These are phyloP conservation scores for Nakaseomyces sp. DNA, from an alignment of 1,139 yeast species.

Conservation along the genomic window DNA sequence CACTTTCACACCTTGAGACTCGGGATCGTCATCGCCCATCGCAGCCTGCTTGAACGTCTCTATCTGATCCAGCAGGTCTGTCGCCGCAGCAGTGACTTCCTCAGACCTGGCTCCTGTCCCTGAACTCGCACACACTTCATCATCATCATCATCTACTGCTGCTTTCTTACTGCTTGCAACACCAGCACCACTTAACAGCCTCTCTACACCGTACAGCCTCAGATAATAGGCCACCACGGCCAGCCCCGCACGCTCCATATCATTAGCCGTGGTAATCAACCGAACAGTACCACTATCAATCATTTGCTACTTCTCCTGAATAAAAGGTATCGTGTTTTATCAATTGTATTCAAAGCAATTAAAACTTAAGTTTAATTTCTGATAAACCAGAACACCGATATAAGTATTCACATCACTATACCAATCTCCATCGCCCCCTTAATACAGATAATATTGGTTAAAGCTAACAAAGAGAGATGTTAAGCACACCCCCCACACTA, in stretches of 20 bases:
- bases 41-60: conserved; percentile 22
- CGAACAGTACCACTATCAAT: conserved; percentile 9
- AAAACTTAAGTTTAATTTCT: too few species aligned
- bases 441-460: too few species aligned
- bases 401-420: too few species aligned
- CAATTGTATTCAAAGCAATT: too few species aligned
- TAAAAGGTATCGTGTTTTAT: too few species aligned
- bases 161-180: too few species aligned
- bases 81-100: conserved; percentile 20
- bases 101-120: conserved; percentile 13
- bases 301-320: background rate
- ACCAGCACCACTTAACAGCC: conserved; percentile 13
- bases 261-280: conserved; percentile 17
- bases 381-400: too few species aligned
- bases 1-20: conserved; percentile 10
- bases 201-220: conserved; percentile 25
- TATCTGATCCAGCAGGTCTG: conserved; percentile 22
- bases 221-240: conserved; percentile 26
- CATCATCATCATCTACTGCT: background rate
- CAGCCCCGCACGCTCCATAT: conserved; percentile 22
- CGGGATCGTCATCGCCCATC: conserved; percentile 10
- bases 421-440: too few species aligned
- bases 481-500: too few species aligned
- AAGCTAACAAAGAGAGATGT: too few species aligned
- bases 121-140: background rate